Conservation (phyloP, 495 filamentous ascomycete genomes). For the Hypoxylon fragiforme region DNA sequence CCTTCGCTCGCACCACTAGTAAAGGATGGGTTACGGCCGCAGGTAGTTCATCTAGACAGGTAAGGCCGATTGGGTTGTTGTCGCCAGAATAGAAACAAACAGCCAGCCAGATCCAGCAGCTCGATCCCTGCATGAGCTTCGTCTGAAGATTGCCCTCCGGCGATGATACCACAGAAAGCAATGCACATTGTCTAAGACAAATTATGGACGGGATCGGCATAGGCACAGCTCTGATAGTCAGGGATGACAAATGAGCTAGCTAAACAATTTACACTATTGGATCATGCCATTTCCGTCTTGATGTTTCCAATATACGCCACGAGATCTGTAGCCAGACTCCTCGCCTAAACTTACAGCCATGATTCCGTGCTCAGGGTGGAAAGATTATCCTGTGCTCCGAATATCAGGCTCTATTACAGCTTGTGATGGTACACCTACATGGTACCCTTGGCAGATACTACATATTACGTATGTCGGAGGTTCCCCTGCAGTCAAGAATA, state of each 20-base stretch:
- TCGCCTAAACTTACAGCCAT: conserved; percentile 37
- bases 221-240: conserved; percentile 20
- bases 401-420: conserved; percentile 30
- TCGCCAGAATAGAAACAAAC: not conserved
- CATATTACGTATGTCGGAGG: conserved; percentile 29
- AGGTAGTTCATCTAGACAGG: conserved; percentile 11
- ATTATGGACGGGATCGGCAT: conserved; percentile 32
- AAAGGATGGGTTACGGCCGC: conserved; percentile 5
- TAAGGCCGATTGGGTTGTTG: conserved; percentile 5
- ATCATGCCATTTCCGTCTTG: conserved; percentile 26
- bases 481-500: conserved; percentile 22
- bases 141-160: conserved; percentile 15
- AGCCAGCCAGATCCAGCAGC: conserved; percentile 9
- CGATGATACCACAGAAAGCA: conserved; percentile 15
- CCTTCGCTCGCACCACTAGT: conserved; percentile 6
- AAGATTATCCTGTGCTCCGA: conserved; percentile 39
- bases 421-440: conserved; percentile 5
- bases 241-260: conserved; percentile 34
- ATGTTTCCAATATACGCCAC: conserved; percentile 35
- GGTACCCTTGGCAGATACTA: conserved; percentile 19
- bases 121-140: conserved; percentile 28
- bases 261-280: conserved; percentile 22
- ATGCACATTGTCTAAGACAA: conserved; percentile 30
- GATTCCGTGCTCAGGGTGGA: conserved; percentile 39
- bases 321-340: conserved; percentile 18